Percentiles rank a stretch among this genome's conserved stretches.
Conservation (phyloP, 768 basidiomycete species). For the Amylocystis lapponica region DNA sequence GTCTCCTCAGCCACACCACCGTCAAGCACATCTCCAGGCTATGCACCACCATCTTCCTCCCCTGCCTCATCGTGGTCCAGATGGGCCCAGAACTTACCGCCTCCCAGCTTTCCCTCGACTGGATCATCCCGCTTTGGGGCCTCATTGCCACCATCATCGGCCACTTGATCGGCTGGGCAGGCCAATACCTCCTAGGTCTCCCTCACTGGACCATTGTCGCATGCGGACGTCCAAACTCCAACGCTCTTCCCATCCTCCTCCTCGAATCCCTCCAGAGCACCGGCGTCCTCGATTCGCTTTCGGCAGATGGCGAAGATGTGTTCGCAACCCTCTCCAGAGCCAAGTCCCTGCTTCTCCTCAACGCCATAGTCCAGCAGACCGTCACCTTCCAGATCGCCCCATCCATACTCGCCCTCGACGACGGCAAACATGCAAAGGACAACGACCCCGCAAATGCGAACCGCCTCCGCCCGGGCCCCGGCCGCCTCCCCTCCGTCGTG, state of each 20-base stretch:
- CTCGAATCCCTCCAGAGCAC: slow-evolving; percentile 19
- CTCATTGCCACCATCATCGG: slow-evolving; percentile 19
- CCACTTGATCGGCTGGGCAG: slow-evolving; percentile 22
- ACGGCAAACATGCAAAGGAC: slow-evolving; percentile 5
- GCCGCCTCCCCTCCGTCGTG: slow-evolving; percentile 12
- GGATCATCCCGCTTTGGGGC: slow-evolving; percentile 26
- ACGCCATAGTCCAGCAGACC: slow-evolving; percentile 24
- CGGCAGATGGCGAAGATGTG: slow-evolving; percentile 10
- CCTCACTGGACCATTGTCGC: slow-evolving; percentile 26
- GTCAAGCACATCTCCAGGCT: slow-evolving; percentile 20
- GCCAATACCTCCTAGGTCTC: slow-evolving; percentile 13
- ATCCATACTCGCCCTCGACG: slow-evolving; percentile 15
- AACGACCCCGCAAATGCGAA: slow-evolving; percentile 9
- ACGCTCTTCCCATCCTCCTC: slow-evolving; percentile 24
- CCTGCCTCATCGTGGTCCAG: slow-evolving; percentile 24
- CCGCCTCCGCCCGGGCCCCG: slow-evolving; percentile 10
- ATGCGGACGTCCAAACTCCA: slow-evolving; percentile 23
- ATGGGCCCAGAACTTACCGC: slow-evolving; percentile 26
- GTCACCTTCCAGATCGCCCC: slow-evolving; percentile 26
- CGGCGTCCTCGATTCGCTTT: slow-evolving; percentile 20
- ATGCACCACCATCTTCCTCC: slow-evolving; percentile 24
- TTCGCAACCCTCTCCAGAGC: slow-evolving; percentile 18
- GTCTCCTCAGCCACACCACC: slow-evolving; percentile 16
- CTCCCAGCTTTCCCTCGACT: slow-evolving; percentile 13
- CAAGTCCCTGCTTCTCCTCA: slow-evolving; percentile 24